These are phyloP conservation scores for Endocarpon pusillum DNA, from an alignment of 495 filamentous ascomycete genomes.

Conservation along the genomic window DNA sequence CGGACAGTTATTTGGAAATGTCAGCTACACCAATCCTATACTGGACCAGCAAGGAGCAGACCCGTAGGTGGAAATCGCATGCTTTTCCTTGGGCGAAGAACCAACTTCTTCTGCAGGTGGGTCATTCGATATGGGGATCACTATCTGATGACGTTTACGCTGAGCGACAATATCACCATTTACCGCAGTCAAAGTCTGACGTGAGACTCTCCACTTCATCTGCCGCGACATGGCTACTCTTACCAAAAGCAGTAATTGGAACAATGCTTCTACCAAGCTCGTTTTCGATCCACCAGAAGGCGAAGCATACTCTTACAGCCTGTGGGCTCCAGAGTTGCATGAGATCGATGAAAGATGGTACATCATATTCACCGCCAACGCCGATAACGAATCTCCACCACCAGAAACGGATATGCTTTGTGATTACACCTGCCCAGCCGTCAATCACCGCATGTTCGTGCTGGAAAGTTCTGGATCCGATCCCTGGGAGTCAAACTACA, in stretches of 20 bases:
- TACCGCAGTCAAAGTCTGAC: conserved; percentile 17
- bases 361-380: conserved; percentile 33
- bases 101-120: too few relatives aligned
- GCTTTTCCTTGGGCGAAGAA: too few relatives aligned
- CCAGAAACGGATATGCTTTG: conserved; percentile 15
- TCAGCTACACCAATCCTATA: too few relatives aligned
- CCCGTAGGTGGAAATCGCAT: too few relatives aligned
- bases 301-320: conserved; percentile 24
- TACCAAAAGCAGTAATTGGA: conserved; percentile 18
- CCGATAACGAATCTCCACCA: conserved; percentile 25
- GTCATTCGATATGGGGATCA: conserved; percentile 13
- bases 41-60: too few relatives aligned
- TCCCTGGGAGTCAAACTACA: conserved; percentile 25
- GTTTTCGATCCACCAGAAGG: conserved; percentile 21
- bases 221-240: neutral
- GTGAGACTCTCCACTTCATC: neutral
- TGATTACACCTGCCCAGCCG: conserved; percentile 20
- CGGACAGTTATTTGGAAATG: too few relatives aligned
- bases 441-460: conserved; percentile 35
- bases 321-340: conserved; percentile 34
- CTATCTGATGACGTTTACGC: conserved; percentile 20
- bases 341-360: conserved; percentile 28
- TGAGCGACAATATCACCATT: conserved; percentile 16
- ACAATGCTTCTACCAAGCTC: conserved; percentile 21
- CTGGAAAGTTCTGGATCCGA: conserved; percentile 21